phyloP scores from a whole-genome alignment of 495 filamentous ascomycete genomes.

The Podospora pseudoanserina region DNA sequence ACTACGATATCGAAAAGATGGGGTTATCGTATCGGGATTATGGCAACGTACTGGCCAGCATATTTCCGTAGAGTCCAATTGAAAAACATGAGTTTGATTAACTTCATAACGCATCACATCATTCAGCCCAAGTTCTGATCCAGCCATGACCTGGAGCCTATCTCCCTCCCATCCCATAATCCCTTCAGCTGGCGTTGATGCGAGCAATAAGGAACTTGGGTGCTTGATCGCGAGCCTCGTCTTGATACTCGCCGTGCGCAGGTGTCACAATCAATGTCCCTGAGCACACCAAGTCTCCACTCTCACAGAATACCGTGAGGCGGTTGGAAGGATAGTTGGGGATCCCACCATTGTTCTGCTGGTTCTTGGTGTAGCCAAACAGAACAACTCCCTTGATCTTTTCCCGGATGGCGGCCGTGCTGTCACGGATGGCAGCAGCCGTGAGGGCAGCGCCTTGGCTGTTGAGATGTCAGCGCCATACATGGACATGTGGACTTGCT shows the following conservation, averaged over 20 bases:
- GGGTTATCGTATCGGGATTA: constrained; percentile 38
- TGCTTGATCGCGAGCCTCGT: constrained; percentile 16
- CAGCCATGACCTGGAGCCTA: not conserved
- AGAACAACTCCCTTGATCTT: constrained; percentile 53
- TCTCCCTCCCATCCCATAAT: not conserved
- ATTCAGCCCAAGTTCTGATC: not conserved
- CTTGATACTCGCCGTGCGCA: constrained; percentile 14
- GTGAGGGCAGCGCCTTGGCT: constrained; percentile 56
- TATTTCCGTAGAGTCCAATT: constrained; percentile 28
- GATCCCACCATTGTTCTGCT: constrained; percentile 46
- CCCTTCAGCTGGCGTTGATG: constrained; percentile 10
- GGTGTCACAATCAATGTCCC: constrained; percentile 45
- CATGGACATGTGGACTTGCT: constrained; percentile 24
- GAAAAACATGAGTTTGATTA: not conserved
- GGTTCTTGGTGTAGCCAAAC: constrained; percentile 57
- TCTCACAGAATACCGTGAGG: constrained; percentile 49
- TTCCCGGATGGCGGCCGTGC: constrained; percentile 39
- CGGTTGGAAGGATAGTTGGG: constrained; percentile 44
- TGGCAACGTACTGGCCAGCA: constrained; percentile 30
- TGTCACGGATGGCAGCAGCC: constrained; percentile 44
- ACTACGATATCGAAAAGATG: constrained; percentile 48
- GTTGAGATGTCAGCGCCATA: not conserved
- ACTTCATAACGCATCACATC: not conserved
- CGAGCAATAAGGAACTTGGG: constrained; percentile 22
- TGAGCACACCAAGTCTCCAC: constrained; percentile 51